Evolutionary conservation across 1,284 basidiomycete genomes (phyloP), one percentile per base, ranked within the genome.

Genomic region (Nidula niveotomentosa): DNA sequence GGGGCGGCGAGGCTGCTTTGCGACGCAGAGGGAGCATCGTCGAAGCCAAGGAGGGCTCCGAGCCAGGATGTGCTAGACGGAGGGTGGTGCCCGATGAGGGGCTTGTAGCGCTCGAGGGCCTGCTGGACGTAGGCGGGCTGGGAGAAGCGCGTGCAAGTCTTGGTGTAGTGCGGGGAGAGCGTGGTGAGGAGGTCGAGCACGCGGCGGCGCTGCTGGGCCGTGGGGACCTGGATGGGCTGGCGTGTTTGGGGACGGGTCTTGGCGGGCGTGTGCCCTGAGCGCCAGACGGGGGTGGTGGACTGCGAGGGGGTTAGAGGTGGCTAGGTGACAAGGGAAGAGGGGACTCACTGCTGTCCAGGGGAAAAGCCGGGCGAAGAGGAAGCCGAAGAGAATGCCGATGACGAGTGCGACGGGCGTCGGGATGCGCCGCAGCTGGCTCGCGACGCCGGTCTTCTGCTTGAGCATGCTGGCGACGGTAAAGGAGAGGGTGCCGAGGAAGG

Each of bases 131-230:
- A 97, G 35, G 93, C 76, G 4, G 87, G 83, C 66, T 96, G 95
- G 3, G 92, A 80, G 61, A 83, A 79, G 36, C 90, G 84, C 9
- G 92, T 93, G 73, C 95, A 98, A 72, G 94, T 90, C 56, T 88
- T 87, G 17, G 95, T 97, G 72, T 97, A 90, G 68, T 96, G 93
- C 0, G 93, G 86, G 0, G 92, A 87, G 49, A 98, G 81, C 5
- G 90, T 89, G 33, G 91, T 90, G 53, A 98, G 80, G 48, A 97
- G 82, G 55, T 94, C 86, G 41, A 97, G 83, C 15, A 97, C 86
- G 48, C 94, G 89, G 48, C 81, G 76, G 12, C 95, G 88, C 69
- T 97, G 93, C 36, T 90, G 85, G 12, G 87, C 65, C 0, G 88
- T 88, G 0, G 93, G 93, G 2, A 87, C 69, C 33, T 82, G 79